A percentile compares a stretch with the other conserved stretches of the same genome.
Evolutionary conservation across 2,329 filamentous ascomycete species (phyloP).

Genomic region (Fusarium continuum): DNA sequence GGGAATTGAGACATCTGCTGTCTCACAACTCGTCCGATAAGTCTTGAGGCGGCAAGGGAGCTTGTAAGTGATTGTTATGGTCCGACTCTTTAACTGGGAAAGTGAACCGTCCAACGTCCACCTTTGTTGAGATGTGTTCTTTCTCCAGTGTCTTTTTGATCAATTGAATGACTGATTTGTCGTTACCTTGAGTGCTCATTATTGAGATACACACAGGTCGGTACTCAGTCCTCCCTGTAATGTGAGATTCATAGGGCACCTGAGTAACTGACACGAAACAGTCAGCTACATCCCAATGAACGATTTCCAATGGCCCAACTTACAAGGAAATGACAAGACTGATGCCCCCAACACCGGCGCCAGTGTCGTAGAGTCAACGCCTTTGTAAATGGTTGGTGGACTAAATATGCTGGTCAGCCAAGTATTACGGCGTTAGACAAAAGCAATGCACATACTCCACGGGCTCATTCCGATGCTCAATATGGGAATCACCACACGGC

Average conservation of each 20-base stretch:
- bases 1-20: background rate
- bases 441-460: conserved; percentile 37
- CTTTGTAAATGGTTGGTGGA: conserved; percentile 38
- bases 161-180: conserved; percentile 41
- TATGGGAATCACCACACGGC: conserved; percentile 35
- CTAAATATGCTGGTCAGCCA: conserved; percentile 38
- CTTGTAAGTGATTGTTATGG: background rate
- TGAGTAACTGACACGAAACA: conserved; percentile 41
- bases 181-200: conserved; percentile 43
- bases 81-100: conserved; percentile 40
- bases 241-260: conserved; percentile 44
- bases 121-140: conserved; percentile 42
- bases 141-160: conserved; percentile 44
- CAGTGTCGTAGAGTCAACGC: conserved; percentile 43
- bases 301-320: too few species aligned
- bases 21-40: conserved; percentile 27
- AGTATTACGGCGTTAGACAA: background rate
- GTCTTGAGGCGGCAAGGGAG: conserved; percentile 8
- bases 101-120: conserved; percentile 43
- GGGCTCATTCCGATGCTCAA: conserved; percentile 43
- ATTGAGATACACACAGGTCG: conserved; percentile 46
- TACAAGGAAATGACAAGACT: conserved; percentile 49
- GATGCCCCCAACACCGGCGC: conserved; percentile 45
- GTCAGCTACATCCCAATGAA: conserved; percentile 13
- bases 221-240: conserved; percentile 44